Conservation (phyloP, 2,329 filamentous ascomycete species). For the Lizonia empirigonia region DNA sequence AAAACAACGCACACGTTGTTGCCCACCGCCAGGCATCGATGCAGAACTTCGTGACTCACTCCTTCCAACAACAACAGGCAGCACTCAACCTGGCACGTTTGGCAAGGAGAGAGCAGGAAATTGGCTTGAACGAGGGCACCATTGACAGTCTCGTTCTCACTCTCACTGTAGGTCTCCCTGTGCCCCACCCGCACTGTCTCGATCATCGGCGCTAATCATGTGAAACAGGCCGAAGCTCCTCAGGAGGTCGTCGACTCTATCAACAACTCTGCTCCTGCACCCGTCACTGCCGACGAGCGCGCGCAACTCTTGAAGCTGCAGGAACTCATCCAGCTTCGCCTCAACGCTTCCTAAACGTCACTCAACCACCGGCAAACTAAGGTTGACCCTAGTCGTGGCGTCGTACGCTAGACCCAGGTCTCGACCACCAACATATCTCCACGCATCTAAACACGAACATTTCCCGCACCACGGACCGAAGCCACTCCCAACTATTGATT, state of each 20-base stretch:
- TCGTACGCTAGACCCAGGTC: conserved; percentile 28
- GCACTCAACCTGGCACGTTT: conserved; percentile 68
- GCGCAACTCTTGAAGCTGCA: conserved; percentile 40
- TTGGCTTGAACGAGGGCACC: conserved; percentile 55
- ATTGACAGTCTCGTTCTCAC: conserved; percentile 61
- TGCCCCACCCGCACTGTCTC: conserved; percentile 35
- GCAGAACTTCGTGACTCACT: conserved; percentile 37
- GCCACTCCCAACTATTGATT: background rate
- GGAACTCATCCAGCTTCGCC: conserved; percentile 41
- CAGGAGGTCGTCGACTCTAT: conserved; percentile 42
- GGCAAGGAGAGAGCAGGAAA: conserved; percentile 56
- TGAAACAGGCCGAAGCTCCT: conserved; percentile 50
- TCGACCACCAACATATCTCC: conserved; percentile 23
- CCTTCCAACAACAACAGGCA: conserved; percentile 67
- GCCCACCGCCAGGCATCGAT: conserved; percentile 33
- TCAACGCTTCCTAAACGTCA: conserved; percentile 29
- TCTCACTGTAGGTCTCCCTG: conserved; percentile 61
- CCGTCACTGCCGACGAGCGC: conserved; percentile 34
- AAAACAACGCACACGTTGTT: conserved; percentile 11
- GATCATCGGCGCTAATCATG: conserved; percentile 43
- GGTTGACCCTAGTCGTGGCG: conserved; percentile 24
- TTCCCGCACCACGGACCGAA: conserved; percentile 4
- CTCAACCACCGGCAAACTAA: conserved; percentile 20
- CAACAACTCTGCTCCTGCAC: conserved; percentile 33
- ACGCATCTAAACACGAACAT: conserved; percentile 16